These are phyloP conservation scores for Penicillium desertorum DNA, from an alignment of 495 filamentous ascomycete species.

Conservation along the genomic window DNA sequence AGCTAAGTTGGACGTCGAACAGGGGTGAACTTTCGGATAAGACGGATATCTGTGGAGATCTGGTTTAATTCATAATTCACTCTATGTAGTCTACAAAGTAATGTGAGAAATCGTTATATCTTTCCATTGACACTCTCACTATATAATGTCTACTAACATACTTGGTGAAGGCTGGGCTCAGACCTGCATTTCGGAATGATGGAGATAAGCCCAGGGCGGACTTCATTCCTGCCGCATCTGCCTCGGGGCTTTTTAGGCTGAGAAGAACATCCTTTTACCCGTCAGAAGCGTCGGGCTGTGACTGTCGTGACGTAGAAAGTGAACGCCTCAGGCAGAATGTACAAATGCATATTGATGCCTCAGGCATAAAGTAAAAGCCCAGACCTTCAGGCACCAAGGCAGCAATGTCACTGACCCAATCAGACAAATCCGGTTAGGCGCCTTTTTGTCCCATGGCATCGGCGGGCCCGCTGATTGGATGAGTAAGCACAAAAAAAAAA, in stretches of 20 bases:
- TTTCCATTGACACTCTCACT: not conserved
- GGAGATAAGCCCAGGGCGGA: not conserved
- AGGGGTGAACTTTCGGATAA: not conserved
- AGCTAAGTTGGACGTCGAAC: not conserved
- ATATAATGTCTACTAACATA: not conserved
- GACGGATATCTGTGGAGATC: not conserved
- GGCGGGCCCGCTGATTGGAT: constrained; percentile 9
- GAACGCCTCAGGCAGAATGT: not conserved
- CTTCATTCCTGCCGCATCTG: not conserved
- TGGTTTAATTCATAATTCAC: not conserved
- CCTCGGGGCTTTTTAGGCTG: not conserved
- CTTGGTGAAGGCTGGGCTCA: not conserved
- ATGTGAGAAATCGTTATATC: not conserved
- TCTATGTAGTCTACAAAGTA: not conserved
- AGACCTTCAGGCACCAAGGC: not conserved
- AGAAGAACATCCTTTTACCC: constrained; percentile 8
- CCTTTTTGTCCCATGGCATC: constrained; percentile 2
- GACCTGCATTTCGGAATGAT: not conserved
- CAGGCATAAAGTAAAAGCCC: not conserved
- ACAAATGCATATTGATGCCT: not conserved
- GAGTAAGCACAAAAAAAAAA: constrained; percentile 17
- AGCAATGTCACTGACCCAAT: not conserved
- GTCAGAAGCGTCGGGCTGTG: not conserved
- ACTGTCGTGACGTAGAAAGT: not conserved
- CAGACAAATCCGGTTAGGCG: not conserved